A percentile compares a stretch with the other conserved stretches of the same genome.
Conservation (phyloP, 768 basidiomycete genomes). For the Auricularia sp. region DNA sequence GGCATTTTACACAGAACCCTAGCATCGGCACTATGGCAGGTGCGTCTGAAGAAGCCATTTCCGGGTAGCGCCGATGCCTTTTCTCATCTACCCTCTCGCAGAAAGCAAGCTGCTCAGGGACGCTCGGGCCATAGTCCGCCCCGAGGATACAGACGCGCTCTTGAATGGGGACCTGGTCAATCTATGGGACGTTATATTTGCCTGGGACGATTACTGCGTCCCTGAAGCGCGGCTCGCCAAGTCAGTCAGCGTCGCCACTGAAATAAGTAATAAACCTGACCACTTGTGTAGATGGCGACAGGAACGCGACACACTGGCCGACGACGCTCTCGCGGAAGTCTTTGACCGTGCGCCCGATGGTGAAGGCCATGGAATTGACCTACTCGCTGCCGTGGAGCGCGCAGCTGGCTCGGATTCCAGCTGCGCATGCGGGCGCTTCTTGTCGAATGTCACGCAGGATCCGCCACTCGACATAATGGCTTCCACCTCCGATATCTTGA, state of each 20-base stretch:
- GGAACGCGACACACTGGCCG: neutral
- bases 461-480: constrained; percentile 14
- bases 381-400: neutral
- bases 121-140: neutral
- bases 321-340: neutral
- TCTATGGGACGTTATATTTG: neutral
- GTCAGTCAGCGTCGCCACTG: neutral
- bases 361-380: neutral
- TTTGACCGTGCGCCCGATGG: neutral
- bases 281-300: neutral
- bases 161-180: neutral
- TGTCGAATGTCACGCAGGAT: neutral
- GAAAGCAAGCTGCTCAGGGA: neutral
- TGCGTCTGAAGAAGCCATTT: too few species aligned
- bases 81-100: neutral
- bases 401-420: neutral
- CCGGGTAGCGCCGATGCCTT: neutral
- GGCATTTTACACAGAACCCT: too few species aligned
- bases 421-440: neutral
- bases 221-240: neutral
- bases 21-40: too few species aligned
- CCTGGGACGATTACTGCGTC: neutral
- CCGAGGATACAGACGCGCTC: neutral
- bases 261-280: neutral
- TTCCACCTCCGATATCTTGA: constrained; percentile 11